These are phyloP conservation scores for Friedmanniomyces endolithicus DNA, from an alignment of 495 filamentous ascomycete species.

Conservation along the genomic window DNA sequence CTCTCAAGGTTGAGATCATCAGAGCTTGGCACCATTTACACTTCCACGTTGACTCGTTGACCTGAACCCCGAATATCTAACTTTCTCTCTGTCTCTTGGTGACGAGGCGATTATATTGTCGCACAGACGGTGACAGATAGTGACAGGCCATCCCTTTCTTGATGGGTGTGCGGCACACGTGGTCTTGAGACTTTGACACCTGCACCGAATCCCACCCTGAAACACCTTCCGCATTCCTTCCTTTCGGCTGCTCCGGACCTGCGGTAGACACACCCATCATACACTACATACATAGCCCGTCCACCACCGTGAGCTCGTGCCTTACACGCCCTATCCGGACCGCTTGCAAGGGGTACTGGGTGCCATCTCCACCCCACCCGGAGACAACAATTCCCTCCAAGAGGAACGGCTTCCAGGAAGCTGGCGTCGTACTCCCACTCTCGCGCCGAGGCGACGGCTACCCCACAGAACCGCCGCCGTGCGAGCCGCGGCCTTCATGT, in stretches of 20 bases:
- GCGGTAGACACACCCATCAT: neutral
- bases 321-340: neutral
- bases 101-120: too few species aligned
- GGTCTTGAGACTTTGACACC: neutral
- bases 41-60: neutral
- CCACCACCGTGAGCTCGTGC: too few species aligned
- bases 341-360: neutral
- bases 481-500: conserved; percentile 12
- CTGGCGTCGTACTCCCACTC: conserved; percentile 11
- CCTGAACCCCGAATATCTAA: neutral
- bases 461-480: conserved; percentile 14
- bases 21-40: neutral
- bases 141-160: neutral
- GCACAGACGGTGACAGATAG: too few species aligned
- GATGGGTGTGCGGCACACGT: neutral
- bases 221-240: neutral
- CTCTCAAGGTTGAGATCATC: too few species aligned
- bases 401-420: neutral
- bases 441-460: conserved; percentile 11
- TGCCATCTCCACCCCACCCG: neutral
- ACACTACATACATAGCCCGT: too few species aligned
- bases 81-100: too few species aligned
- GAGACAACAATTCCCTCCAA: neutral
- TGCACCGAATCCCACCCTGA: neutral
- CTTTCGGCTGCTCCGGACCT: neutral